Evolutionary conservation across 116 monocot genomes (phyloP).

Genomic region (Phalaenopsis hybrid): DNA sequence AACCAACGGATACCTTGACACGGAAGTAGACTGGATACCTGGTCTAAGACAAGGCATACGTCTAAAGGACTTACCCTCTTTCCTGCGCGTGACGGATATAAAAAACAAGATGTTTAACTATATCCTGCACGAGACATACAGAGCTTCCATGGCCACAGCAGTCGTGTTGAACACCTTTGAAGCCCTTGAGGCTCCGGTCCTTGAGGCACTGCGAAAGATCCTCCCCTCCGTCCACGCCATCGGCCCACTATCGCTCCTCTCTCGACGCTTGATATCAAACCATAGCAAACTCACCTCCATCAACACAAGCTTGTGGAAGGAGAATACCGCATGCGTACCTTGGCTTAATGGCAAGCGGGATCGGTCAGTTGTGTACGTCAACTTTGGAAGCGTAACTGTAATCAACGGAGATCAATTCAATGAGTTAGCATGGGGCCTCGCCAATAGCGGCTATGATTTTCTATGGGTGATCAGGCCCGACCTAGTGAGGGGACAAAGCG

Average conservation of each 20-base stretch:
- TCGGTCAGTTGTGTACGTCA: background rate
- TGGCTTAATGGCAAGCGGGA: background rate
- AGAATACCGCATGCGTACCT: background rate
- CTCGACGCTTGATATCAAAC: background rate
- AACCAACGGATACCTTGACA: constrained; percentile 7
- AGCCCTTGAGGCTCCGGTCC: background rate
- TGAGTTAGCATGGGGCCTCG: constrained; percentile 1
- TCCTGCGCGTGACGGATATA: background rate
- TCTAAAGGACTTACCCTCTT: constrained; percentile 4
- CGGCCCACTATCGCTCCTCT: background rate
- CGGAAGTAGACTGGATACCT: constrained; percentile 12
- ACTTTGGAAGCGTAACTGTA: background rate
- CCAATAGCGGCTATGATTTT: background rate
- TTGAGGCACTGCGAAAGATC: background rate
- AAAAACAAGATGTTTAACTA: background rate
- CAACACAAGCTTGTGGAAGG: background rate
- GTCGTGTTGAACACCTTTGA: background rate
- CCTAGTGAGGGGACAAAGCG: background rate
- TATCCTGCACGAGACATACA: background rate
- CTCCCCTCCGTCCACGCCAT: background rate
- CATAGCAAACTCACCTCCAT: background rate
- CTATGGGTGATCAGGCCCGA: background rate
- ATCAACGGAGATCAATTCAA: background rate
- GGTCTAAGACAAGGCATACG: constrained; percentile 4
- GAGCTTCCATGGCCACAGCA: background rate